Conservation (phyloP, 148 eudicot genomes). For the Spergularia bocconei region DNA sequence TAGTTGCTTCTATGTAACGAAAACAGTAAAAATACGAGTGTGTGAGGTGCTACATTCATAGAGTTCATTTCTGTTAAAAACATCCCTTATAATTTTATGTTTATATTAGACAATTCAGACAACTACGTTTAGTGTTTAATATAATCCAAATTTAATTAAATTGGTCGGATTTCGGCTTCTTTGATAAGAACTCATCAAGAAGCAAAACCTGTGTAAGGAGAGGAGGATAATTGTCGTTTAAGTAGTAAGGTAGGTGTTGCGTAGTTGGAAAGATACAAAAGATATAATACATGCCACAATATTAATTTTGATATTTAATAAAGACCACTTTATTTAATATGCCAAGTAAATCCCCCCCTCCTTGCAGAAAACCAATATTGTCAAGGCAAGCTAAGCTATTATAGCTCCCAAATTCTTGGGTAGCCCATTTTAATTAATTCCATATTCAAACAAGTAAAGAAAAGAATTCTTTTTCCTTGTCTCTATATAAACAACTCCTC, state of each 20-base stretch:
- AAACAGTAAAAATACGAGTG: no score
- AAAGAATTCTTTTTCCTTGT: constrained; percentile 16
- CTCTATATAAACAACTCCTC: constrained; percentile 14
- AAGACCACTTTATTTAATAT: constrained; percentile 2
- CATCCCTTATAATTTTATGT: no score
- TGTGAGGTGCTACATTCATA: no score
- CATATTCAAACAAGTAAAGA: constrained; percentile 30
- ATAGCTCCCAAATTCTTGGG: constrained; percentile 16
- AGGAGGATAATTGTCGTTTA: constrained; percentile 6
- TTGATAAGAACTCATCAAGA: neutral
- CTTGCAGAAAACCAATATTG: constrained; percentile 7
- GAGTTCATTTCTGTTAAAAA: no score
- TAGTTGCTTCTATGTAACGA: no score
- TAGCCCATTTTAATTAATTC: neutral
- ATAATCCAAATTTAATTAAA: neutral
- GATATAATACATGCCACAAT: neutral
- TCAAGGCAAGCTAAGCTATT: constrained; percentile 25
- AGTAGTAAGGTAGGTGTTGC: constrained; percentile 19
- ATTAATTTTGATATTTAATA: neutral
- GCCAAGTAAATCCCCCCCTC: neutral
- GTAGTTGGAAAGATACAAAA: constrained; percentile 24
- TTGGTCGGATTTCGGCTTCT: constrained; percentile 11
- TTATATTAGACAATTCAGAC: neutral
- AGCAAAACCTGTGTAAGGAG: constrained; percentile 6
- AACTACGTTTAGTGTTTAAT: neutral